Conservation (phyloP, 176 grass and related monocot species). For the Zoysia japonica region DNA sequence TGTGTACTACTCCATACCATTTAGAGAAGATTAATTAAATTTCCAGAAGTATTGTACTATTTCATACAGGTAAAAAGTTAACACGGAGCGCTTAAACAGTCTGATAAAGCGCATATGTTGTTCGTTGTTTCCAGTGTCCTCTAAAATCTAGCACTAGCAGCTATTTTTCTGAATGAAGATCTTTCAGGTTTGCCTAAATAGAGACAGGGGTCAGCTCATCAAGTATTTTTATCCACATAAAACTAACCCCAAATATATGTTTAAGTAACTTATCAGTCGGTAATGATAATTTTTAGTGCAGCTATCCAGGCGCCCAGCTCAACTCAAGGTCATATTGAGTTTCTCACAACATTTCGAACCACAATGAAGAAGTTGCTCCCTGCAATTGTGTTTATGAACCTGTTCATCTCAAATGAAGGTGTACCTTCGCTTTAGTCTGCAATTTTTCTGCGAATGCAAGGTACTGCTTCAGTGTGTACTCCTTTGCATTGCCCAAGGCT, state of each 20-base stretch:
- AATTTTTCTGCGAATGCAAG: constrained; percentile 80
- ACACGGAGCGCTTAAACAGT: neutral
- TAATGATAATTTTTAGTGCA: neutral
- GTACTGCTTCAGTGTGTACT: constrained; percentile 92
- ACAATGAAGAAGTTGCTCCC: neutral
- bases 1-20: neutral
- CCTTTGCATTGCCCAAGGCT: constrained; percentile 74
- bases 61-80: neutral
- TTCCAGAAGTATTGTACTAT: neutral
- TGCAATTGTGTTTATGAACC: constrained; percentile 19
- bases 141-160: neutral
- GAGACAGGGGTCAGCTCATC: neutral
- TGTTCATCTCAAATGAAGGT: constrained; percentile 8
- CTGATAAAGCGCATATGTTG: neutral
- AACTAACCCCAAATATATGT: neutral
- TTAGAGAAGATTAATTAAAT: neutral
- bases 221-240: neutral
- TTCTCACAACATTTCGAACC: neutral
- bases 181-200: neutral
- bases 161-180: constrained; percentile 1
- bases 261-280: neutral
- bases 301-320: neutral
- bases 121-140: constrained; percentile 5
- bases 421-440: constrained; percentile 74
- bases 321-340: neutral